These are phyloP conservation scores for Ophiostoma perfectum DNA, from an alignment of 2,329 filamentous ascomycete genomes.

Conservation along the genomic window DNA sequence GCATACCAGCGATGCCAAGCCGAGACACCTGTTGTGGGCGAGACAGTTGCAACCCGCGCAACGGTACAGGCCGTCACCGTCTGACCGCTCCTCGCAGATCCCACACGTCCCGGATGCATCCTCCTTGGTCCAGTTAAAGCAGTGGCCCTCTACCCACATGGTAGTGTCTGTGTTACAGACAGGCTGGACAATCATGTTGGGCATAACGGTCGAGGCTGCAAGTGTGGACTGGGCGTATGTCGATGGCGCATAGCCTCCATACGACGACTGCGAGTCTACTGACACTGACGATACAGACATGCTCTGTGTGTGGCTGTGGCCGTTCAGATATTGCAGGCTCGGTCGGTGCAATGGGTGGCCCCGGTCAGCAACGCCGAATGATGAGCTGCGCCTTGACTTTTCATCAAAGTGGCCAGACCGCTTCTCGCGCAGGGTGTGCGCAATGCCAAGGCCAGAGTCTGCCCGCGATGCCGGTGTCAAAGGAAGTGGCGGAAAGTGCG, in stretches of 20 bases:
- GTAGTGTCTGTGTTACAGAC: constrained; percentile 73
- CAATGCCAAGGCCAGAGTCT: constrained; percentile 84
- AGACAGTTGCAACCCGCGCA: constrained; percentile 60
- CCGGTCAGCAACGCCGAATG: constrained; percentile 69
- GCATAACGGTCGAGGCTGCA: constrained; percentile 81
- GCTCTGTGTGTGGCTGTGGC: constrained; percentile 50
- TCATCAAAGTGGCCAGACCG: constrained; percentile 88
- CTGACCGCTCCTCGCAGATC: constrained; percentile 69
- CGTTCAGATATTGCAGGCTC: constrained; percentile 65
- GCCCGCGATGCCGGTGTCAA: constrained; percentile 77
- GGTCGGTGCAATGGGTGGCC: constrained; percentile 62
- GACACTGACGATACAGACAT: constrained; percentile 56
- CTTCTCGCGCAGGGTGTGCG: constrained; percentile 85
- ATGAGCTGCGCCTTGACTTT: constrained; percentile 81
- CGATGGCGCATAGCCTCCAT: constrained; percentile 70
- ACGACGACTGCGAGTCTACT: constrained; percentile 64
- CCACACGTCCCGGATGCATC: constrained; percentile 61
- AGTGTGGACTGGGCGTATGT: constrained; percentile 82
- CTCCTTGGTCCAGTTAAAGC: constrained; percentile 59
- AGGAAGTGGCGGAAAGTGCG: constrained; percentile 68
- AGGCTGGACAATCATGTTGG: constrained; percentile 72
- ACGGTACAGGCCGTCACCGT: constrained; percentile 67
- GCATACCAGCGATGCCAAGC: constrained; percentile 59
- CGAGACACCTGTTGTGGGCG: constrained; percentile 56
- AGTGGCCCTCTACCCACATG: constrained; percentile 81